Base-by-base conservation (phyloP, 2,329 filamentous ascomycete species). In the Colletotrichum destructivum region DNA sequence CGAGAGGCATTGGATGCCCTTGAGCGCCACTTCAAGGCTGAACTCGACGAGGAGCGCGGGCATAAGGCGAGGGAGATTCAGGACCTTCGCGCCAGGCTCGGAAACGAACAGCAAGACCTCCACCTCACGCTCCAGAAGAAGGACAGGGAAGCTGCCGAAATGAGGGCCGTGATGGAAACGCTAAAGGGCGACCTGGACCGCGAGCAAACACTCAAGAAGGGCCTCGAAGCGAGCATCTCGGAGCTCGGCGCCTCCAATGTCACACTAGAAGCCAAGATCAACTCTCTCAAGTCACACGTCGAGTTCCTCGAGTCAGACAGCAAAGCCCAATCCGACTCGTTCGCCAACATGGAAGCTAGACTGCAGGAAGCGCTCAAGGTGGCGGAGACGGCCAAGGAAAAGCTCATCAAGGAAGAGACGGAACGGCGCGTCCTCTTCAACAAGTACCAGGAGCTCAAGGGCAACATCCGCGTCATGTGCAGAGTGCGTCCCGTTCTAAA, bases 391-490 rank as follows among this genome's bases (percentile, higher is more conserved):
- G 91, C 93, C 1, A 91, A 93, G 68, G 90, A 94, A 75, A 98
- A 96, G 79, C 86, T 99, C 38, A 92, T 96, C 74, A 94, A 92
- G 77, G 96, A 98, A 79, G 96, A 99, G 82, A 96, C 94, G 0
- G 86, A 98, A 62, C 91, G 96, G 16, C 90, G 96, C 26, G 96
- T 97, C 76, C 88, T 99, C 0, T 98, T 98, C 85, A 98, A 98
- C 82, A 96, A 97, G 81, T 96, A 99, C 57, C 95, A 99, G 80
- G 96, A 99, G 79, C 89, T 99, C 71, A 98, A 98, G 81, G 96
- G 96, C 77, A 99, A 99, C 79, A 99, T 99, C 78, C 93, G 96
- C 23, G 96, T 99, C 75, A 99, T 99, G 90, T 98, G 96, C 79
- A 91, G 96, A 79, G 96, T 98, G 38, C 92, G 97, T 51, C 96